Base-by-base conservation (phyloP, 1,139 yeast genomes). In the Arxiozyma telluris region DNA sequence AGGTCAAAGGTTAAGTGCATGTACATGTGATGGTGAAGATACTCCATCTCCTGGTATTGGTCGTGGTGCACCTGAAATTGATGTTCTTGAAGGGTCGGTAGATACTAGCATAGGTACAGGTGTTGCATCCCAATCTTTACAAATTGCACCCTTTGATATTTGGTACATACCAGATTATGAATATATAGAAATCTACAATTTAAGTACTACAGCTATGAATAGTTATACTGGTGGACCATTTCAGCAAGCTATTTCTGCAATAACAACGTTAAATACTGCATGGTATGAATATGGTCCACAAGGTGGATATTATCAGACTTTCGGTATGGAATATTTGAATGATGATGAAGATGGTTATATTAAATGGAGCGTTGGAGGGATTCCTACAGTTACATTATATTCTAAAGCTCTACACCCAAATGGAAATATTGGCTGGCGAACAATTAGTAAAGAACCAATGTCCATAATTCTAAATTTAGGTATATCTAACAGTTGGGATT, bases 51-150 rank as follows among this genome's bases (percentile, higher is more conserved):
- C 74, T 5, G 96, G 96, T 44, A 70, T 70, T 1, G 96, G 96
- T 25, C 79, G 96, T 67, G 95, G 96, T 51, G 94, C 95, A 0
- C 95, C 96, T 1, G 96, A 88, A 76, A 85, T 88, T 61, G 96
- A 88, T 79, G 81, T 82, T 45, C 64, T 88, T 50, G 96, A 88
- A 77, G 96, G 86, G 55, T 84, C 84, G 56, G 78, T 79, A 5
- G 80, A 76, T 58, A 73, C 80, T 4, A 71, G 67, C 49, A 57
- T 70, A 38, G 77, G 76, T 53, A 73, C 73, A 20, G 93, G 91
- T 60, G 77, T 83, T 34, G 94, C 84, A 1, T 85, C 96, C 4
- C 96, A 88, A 71, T 86, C 96, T 1, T 70, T 81, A 57, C 96
- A 88, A 73, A 71, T 86, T 60, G 96, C 96, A 3, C 96, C 96